A percentile compares a stretch with the other conserved stretches of the same genome.
These are phyloP conservation scores for Yamadazyma atmosphaerica DNA, from an alignment of 1,139 yeast species.

Conservation along the genomic window DNA sequence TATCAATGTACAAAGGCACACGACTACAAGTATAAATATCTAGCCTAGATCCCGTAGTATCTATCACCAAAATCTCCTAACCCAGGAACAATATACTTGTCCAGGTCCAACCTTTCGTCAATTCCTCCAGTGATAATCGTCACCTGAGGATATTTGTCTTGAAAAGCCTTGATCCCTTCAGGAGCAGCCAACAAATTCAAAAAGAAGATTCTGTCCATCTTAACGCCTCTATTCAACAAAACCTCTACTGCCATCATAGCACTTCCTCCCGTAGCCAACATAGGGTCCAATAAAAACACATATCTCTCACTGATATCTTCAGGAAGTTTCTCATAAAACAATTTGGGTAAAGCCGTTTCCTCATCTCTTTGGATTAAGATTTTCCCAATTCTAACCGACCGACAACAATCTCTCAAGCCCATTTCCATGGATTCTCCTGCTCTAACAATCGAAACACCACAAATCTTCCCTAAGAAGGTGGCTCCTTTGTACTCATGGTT, in stretches of 20 bases:
- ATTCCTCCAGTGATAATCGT: slow-evolving; percentile 92
- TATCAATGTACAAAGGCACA: too few relatives aligned
- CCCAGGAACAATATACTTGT: slow-evolving; percentile 89
- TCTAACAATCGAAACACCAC: slow-evolving; percentile 96
- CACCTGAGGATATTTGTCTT: slow-evolving; percentile 75
- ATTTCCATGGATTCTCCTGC: slow-evolving; percentile 99
- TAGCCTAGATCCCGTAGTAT: slow-evolving; percentile 75
- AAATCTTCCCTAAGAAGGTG: slow-evolving; percentile 82
- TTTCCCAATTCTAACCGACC: slow-evolving; percentile 94
- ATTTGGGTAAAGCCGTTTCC: slow-evolving; percentile 72
- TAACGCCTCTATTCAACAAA: slow-evolving; percentile 79
- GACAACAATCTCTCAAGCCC: slow-evolving; percentile 92
- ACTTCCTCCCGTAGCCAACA: slow-evolving; percentile 98
- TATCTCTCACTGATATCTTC: slow-evolving; percentile 85
- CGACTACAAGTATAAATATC: background rate
- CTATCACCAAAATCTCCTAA: slow-evolving; percentile 98
- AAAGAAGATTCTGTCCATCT: slow-evolving; percentile 81
- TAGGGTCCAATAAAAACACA: slow-evolving; percentile 90
- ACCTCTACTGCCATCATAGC: slow-evolving; percentile 98
- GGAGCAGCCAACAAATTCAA: slow-evolving; percentile 91
- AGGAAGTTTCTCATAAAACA: slow-evolving; percentile 90
- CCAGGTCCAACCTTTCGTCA: slow-evolving; percentile 81
- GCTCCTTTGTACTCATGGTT: slow-evolving; percentile 76
- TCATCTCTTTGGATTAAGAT: slow-evolving; percentile 96
- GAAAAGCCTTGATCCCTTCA: slow-evolving; percentile 83